Conservation (phyloP, 768 basidiomycete species). For the Hygrophoropsis aurantiaca region DNA sequence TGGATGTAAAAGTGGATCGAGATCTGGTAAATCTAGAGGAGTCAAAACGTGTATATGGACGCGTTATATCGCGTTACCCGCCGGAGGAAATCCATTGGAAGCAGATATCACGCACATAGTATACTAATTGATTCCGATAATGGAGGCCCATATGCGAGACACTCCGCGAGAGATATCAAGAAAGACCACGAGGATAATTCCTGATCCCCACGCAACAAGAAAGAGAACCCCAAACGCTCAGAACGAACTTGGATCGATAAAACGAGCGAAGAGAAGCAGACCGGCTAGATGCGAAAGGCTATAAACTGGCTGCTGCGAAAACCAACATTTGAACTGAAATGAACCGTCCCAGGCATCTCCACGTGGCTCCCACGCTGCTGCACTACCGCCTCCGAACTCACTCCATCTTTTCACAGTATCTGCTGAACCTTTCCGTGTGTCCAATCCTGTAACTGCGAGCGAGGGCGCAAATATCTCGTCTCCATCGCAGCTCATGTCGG, state of each 20-base stretch:
- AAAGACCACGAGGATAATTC: conserved; percentile 3
- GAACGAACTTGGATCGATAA: too few relatives aligned
- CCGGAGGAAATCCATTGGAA: conserved; percentile 11
- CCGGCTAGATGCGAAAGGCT: conserved; percentile 20
- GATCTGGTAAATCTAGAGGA: conserved; percentile 28
- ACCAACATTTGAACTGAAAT: conserved; percentile 13
- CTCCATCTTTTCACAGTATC: conserved; percentile 2
- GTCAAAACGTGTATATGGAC: conserved; percentile 31
- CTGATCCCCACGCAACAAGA: conserved; percentile 15
- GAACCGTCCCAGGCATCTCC: conserved; percentile 17
- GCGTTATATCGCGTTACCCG: conserved; percentile 28
- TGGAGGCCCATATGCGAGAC: neutral
- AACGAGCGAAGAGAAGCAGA: neutral
- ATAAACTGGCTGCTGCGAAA: conserved; percentile 7
- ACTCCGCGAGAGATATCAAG: conserved; percentile 6
- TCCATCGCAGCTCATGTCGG: too few relatives aligned
- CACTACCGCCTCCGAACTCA: conserved; percentile 6
- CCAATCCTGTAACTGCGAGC: conserved; percentile 1
- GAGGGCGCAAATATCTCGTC: neutral
- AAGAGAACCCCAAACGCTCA: conserved; percentile 4
- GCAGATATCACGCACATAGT: neutral
- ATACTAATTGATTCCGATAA: conserved; percentile 6
- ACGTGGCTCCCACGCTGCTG: conserved; percentile 18
- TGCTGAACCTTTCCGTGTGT: conserved; percentile 2
- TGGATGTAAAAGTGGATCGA: conserved; percentile 19